Conservation (phyloP, 345 rosid genomes). For the Pelargonium nanum region DNA sequence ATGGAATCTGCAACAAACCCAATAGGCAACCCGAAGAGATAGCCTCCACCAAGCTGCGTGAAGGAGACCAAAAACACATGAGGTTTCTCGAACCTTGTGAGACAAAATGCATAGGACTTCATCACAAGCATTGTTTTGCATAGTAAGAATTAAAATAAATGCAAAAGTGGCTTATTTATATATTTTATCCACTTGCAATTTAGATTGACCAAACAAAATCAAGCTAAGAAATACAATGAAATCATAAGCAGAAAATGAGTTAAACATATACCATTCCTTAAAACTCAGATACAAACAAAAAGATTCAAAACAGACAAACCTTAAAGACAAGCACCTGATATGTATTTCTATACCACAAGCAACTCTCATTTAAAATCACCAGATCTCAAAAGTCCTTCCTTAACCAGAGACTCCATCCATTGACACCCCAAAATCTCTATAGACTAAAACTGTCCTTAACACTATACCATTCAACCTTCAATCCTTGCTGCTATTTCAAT, state of each 20-base stretch:
- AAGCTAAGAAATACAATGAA: background rate
- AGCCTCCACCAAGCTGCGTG: slow-evolving; percentile 94
- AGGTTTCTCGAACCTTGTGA: slow-evolving; percentile 6
- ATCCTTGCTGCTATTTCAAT: background rate
- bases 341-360: background rate
- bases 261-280: background rate
- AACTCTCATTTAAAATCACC: background rate
- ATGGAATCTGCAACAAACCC: slow-evolving; percentile 93
- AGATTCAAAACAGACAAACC: background rate
- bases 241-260: background rate
- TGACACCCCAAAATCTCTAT: background rate
- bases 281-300: background rate
- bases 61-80: slow-evolving; percentile 16
- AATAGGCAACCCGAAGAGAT: slow-evolving; percentile 86
- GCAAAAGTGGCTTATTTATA: background rate
- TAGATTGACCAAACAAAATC: too few species aligned
- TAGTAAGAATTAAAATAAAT: too few species aligned
- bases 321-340: background rate
- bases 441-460: too few species aligned
- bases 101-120: background rate
- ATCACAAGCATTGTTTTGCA: background rate
- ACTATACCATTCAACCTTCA: too few species aligned
- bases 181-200: background rate
- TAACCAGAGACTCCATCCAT: background rate
- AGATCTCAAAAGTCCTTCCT: background rate